Evolutionary conservation across 2,329 filamentous ascomycete genomes (phyloP).

Genomic region (Epichloe typhina): DNA sequence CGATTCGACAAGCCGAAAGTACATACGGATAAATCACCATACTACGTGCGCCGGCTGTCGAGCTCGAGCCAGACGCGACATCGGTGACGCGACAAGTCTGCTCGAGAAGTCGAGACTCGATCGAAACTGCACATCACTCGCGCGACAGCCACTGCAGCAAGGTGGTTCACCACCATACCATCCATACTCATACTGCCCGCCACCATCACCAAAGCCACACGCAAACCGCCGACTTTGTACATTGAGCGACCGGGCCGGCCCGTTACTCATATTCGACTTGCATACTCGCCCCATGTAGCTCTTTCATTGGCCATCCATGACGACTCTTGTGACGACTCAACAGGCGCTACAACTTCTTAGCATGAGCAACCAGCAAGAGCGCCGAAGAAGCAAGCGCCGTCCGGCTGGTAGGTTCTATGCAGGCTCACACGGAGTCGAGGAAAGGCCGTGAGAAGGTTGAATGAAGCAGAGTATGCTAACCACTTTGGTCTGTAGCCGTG

Average conservation of each 20-base stretch:
- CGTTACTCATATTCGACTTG: background rate
- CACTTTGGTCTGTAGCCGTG: conserved; percentile 16
- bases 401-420: conserved; percentile 35
- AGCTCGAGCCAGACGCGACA: conserved; percentile 4
- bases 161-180: conserved; percentile 4
- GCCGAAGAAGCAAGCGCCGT: conserved; percentile 50
- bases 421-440: background rate
- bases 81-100: conserved; percentile 5
- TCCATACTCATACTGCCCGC: background rate
- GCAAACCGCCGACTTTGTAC: background rate
- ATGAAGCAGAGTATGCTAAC: background rate
- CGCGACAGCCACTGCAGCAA: conserved; percentile 6
- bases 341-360: conserved; percentile 53
- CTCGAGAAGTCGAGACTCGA: background rate
- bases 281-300: conserved; percentile 4
- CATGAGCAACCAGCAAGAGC: conserved; percentile 53
- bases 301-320: conserved; percentile 45
- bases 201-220: background rate
- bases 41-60: conserved; percentile 2
- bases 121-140: background rate
- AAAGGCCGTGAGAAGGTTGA: background rate
- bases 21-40: background rate
- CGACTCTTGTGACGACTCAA: conserved; percentile 52
- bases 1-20: conserved; percentile 1
- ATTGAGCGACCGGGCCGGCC: background rate